Evolutionary conservation across 306 rosid genomes (phyloP).

Genomic region (Citrullus mucosospermus): DNA sequence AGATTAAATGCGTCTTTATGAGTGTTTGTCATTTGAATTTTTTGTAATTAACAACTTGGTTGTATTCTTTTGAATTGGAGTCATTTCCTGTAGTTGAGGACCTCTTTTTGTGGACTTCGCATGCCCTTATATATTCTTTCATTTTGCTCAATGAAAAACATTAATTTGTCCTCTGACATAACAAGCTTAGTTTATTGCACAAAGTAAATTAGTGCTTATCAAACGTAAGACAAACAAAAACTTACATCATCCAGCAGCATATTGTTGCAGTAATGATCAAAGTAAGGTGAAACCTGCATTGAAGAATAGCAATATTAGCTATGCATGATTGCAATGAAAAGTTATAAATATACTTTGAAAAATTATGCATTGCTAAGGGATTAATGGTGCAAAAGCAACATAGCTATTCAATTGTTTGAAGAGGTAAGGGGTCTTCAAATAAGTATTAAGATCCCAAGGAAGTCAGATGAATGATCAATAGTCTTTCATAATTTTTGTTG

Average conservation of each 20-base stretch:
- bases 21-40: too few relatives aligned
- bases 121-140: background rate
- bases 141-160: background rate
- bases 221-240: conserved; percentile 5
- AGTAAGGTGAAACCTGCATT: conserved; percentile 71
- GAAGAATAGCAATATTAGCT: conserved; percentile 12
- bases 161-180: background rate
- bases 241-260: conserved; percentile 98
- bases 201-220: background rate
- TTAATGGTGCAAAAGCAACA: background rate
- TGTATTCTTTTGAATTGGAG: background rate
- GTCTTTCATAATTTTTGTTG: background rate
- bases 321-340: conserved; percentile 5
- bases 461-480: background rate
- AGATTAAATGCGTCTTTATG: background rate
- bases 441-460: background rate
- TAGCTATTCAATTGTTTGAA: background rate
- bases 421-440: background rate
- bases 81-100: background rate
- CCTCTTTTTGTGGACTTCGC: background rate
- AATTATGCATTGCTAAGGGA: background rate
- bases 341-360: background rate
- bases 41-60: background rate
- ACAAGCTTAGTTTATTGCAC: background rate
- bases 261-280: conserved; percentile 76